These are phyloP conservation scores for Chlamydomonas reinhardtii DNA, from an alignment of 163 green algal genomes.

Conservation along the genomic window DNA sequence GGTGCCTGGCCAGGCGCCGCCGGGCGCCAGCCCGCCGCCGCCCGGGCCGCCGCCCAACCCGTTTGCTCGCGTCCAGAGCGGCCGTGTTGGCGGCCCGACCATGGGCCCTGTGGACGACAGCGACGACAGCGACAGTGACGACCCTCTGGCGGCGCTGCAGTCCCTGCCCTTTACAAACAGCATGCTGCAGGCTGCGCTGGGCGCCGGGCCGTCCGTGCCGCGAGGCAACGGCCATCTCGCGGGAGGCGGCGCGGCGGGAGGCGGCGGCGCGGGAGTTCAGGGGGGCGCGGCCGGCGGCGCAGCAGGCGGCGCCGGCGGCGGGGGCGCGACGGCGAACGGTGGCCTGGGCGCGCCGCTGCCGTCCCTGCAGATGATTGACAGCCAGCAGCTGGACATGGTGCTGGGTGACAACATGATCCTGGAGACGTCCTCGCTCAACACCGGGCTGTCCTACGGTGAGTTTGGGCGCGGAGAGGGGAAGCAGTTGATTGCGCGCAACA, in stretches of 20 bases:
- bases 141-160: conserved; percentile 20
- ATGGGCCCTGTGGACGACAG: neutral
- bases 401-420: conserved; percentile 38
- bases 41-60: conserved; percentile 38
- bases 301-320: neutral
- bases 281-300: neutral
- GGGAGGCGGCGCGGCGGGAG: neutral
- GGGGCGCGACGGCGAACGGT: neutral
- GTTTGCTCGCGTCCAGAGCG: conserved; percentile 31
- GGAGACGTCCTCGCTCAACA: conserved; percentile 30
- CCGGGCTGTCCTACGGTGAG: conserved; percentile 26
- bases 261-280: neutral
- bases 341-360: conserved; percentile 22
- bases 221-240: too few species aligned
- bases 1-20: conserved; percentile 22
- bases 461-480: neutral
- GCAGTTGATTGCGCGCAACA: too few species aligned
- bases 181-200: conserved; percentile 14
- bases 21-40: conserved; percentile 20
- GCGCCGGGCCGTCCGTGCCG: neutral
- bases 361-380: conserved; percentile 49
- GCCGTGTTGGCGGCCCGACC: neutral
- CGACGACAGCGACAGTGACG: conserved; percentile 29
- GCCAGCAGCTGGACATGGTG: conserved; percentile 51
- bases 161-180: conserved; percentile 30